These are phyloP conservation scores for Handroanthus guayacan DNA, from an alignment of 257 asterid genomes.

Conservation along the genomic window DNA sequence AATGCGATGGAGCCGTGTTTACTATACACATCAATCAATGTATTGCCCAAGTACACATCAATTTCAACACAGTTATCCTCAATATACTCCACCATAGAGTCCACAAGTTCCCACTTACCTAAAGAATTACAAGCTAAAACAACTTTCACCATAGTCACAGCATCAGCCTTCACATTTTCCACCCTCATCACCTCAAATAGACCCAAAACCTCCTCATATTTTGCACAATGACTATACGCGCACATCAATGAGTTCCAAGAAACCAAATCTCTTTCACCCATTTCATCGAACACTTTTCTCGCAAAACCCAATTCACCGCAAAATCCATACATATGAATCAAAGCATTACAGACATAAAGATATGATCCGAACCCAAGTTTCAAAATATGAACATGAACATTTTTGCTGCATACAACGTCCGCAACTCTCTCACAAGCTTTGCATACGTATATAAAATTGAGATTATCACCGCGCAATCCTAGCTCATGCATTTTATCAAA, in stretches of 20 bases:
- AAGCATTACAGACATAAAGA: conserved; percentile 52
- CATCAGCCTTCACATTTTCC: conserved; percentile 47
- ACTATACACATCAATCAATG: conserved; percentile 49
- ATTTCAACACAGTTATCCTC: conserved; percentile 41
- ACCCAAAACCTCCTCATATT: conserved; percentile 46
- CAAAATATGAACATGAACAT: conserved; percentile 40
- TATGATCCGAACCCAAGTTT: conserved; percentile 54
- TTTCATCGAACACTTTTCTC: conserved; percentile 52
- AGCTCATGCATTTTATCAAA: conserved; percentile 49
- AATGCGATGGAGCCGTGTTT: conserved; percentile 37
- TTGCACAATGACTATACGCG: conserved; percentile 47
- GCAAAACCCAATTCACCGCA: conserved; percentile 47
- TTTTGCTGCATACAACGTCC: conserved; percentile 35
- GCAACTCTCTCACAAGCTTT: conserved; percentile 44
- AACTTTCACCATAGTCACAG: conserved; percentile 58
- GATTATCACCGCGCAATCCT: conserved; percentile 52
- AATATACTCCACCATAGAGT: conserved; percentile 45
- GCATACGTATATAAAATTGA: conserved; percentile 46
- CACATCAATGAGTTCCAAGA: conserved; percentile 64
- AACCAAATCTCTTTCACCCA: conserved; percentile 54
- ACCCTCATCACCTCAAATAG: conserved; percentile 46
- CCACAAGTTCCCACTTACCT: conserved; percentile 44
- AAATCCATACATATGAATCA: conserved; percentile 57
- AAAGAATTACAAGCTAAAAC: conserved; percentile 47
- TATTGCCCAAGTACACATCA: conserved; percentile 55